phyloP scores from a whole-genome alignment of 768 basidiomycete genomes.

The Tricholoma sp. region DNA sequence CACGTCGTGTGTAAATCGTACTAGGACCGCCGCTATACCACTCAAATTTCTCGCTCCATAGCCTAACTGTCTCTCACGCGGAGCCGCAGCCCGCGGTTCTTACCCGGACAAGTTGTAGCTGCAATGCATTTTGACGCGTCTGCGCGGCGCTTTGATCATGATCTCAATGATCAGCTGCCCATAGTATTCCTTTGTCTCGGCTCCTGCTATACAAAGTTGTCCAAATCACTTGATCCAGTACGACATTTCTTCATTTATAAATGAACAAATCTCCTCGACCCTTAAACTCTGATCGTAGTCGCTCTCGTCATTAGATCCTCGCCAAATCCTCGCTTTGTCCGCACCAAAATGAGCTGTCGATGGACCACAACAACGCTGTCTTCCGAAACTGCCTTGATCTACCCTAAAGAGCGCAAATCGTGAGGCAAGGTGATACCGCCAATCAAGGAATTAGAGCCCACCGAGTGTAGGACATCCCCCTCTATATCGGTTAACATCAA shows the following conservation, averaged over 20 bases:
- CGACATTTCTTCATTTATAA: neutral
- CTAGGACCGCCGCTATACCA: too few species aligned
- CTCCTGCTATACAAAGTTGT: neutral
- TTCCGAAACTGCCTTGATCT: neutral
- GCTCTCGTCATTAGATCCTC: neutral
- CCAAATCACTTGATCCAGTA: neutral
- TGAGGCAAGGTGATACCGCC: neutral
- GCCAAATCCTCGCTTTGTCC: neutral
- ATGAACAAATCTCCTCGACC: neutral
- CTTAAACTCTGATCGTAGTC: neutral
- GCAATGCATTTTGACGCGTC: too few species aligned
- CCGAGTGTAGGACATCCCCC: too few species aligned
- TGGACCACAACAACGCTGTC: neutral
- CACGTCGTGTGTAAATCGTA: too few species aligned
- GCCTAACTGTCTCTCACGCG: too few species aligned
- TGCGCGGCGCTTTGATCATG: neutral
- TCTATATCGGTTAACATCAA: too few species aligned
- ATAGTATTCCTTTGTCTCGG: neutral
- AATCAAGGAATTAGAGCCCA: neutral
- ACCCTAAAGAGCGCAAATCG: neutral
- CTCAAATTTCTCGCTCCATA: too few species aligned
- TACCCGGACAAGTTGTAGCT: too few species aligned
- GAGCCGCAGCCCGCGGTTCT: too few species aligned
- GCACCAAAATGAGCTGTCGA: neutral
- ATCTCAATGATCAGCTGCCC: neutral